phyloP scores from a whole-genome alignment of 345 rosid genomes.

The Murraya paniculata region DNA sequence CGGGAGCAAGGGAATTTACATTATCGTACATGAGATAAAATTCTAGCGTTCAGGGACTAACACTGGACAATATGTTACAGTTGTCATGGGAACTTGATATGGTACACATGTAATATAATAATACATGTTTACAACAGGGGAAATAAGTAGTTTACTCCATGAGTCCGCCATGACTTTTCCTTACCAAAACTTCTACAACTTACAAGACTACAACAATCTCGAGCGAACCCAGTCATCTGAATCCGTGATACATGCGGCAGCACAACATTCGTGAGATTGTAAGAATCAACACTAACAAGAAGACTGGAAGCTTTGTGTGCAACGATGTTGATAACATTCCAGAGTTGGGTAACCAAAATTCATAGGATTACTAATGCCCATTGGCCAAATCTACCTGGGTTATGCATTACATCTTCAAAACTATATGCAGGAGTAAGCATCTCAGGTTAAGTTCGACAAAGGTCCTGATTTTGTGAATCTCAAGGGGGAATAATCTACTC shows the following conservation, averaged over 20 bases:
- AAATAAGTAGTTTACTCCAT: not conserved
- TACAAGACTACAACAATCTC: conserved; percentile 8
- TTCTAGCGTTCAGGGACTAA: not conserved
- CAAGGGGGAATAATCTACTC: conserved; percentile 22
- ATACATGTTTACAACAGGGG: conserved; percentile 13
- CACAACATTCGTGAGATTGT: not conserved
- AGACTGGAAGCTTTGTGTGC: conserved; percentile 1
- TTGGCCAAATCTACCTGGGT: conserved; percentile 17
- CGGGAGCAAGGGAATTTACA: not conserved
- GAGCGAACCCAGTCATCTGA: not conserved
- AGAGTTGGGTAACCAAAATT: not conserved
- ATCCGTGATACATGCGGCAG: not conserved
- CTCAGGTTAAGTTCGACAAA: conserved; percentile 18
- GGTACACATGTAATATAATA: conserved; percentile 7
- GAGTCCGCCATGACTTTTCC: not conserved
- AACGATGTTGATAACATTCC: not conserved
- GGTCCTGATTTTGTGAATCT: not conserved
- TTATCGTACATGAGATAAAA: not conserved
- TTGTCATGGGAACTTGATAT: not conserved
- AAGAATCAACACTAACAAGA: not conserved
- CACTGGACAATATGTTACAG: conserved; percentile 3
- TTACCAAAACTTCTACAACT: conserved; percentile 7
- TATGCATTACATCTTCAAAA: conserved; percentile 1
- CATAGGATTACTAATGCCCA: not conserved
- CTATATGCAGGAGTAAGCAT: not conserved